Conservation (phyloP, 2,329 filamentous ascomycete species). For the Fonsecaea nubica region DNA sequence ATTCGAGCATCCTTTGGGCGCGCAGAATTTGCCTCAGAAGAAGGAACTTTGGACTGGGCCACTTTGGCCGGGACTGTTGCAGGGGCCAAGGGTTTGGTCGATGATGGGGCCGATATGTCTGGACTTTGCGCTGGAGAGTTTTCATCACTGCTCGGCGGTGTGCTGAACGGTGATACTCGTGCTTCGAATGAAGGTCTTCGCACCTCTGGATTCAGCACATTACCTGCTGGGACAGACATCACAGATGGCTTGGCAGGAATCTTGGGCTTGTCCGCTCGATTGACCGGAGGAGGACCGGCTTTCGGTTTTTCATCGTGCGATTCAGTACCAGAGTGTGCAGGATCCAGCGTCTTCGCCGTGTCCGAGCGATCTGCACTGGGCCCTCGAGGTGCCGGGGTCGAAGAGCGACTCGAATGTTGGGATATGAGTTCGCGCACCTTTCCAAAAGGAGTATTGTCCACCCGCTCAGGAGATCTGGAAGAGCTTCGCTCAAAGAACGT, state of each 20-base stretch:
- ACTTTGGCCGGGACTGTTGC: slow-evolving; percentile 2
- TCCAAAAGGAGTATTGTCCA: slow-evolving; percentile 34
- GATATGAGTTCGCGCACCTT: slow-evolving; percentile 38
- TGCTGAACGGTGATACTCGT: slow-evolving; percentile 79
- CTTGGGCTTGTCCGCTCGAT: slow-evolving; percentile 79
- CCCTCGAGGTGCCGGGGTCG: slow-evolving; percentile 36
- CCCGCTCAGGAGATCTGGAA: slow-evolving; percentile 39
- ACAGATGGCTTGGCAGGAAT: slow-evolving; percentile 58
- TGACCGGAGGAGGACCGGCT: slow-evolving; percentile 69
- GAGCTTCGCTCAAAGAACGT: slow-evolving; percentile 39
- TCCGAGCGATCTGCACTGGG: slow-evolving; percentile 25
- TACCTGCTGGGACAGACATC: slow-evolving; percentile 38
- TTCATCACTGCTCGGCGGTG: slow-evolving; percentile 77
- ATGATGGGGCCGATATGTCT: slow-evolving; percentile 7
- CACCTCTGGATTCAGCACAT: slow-evolving; percentile 42
- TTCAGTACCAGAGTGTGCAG: slow-evolving; percentile 5
- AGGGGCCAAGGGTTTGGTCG: slow-evolving; percentile 7
- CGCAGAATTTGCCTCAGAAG: slow-evolving; percentile 8
- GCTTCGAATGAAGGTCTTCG: slow-evolving; percentile 51
- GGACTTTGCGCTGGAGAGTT: slow-evolving; percentile 51
- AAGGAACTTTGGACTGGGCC: slow-evolving; percentile 4
- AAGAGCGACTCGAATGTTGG: slow-evolving; percentile 37
- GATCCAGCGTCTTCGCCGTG: not conserved
- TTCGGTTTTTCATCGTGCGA: slow-evolving; percentile 20
- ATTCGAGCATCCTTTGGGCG: slow-evolving; percentile 34